A percentile compares a stretch with the other conserved stretches of the same genome.
Evolutionary conservation across 1,139 yeast species (phyloP).

Genomic region (Kodamaea ohmeri): DNA sequence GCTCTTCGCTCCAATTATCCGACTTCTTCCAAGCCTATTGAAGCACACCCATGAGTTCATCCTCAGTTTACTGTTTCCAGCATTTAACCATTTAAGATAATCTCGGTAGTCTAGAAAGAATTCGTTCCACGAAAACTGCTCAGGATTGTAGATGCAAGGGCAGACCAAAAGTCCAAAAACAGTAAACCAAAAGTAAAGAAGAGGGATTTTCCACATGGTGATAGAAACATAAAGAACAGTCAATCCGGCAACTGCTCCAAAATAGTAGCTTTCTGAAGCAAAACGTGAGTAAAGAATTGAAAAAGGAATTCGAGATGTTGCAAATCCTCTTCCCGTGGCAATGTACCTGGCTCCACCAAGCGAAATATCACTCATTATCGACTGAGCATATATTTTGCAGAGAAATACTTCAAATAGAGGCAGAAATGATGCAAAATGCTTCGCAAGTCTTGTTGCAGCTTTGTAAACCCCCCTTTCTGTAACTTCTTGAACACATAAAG

Average conservation of each 20-base stretch:
- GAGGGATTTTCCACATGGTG: slow-evolving; percentile 46
- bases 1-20: slow-evolving; percentile 43
- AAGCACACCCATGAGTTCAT: slow-evolving; percentile 41
- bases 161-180: slow-evolving; percentile 43
- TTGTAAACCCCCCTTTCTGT: slow-evolving; percentile 50
- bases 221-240: slow-evolving; percentile 43
- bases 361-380: slow-evolving; percentile 46
- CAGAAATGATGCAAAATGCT: slow-evolving; percentile 49
- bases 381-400: slow-evolving; percentile 49
- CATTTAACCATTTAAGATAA: slow-evolving; percentile 42
- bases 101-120: slow-evolving; percentile 47
- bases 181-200: slow-evolving; percentile 51
- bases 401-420: slow-evolving; percentile 56
- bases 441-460: slow-evolving; percentile 41
- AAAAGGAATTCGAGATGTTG: slow-evolving; percentile 47
- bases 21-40: slow-evolving; percentile 38
- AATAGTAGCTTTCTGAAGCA: slow-evolving; percentile 46
- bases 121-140: slow-evolving; percentile 49
- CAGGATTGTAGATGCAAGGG: slow-evolving; percentile 52
- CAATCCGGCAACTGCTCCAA: slow-evolving; percentile 38
- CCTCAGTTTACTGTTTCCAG: slow-evolving; percentile 38
- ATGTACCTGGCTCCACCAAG: slow-evolving; percentile 55
- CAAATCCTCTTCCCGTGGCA: slow-evolving; percentile 56
- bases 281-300: slow-evolving; percentile 44
- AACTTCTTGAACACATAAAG: slow-evolving; percentile 49